Base-by-base conservation (phyloP, 495 filamentous ascomycete genomes). In the Penicillium pulvis region DNA sequence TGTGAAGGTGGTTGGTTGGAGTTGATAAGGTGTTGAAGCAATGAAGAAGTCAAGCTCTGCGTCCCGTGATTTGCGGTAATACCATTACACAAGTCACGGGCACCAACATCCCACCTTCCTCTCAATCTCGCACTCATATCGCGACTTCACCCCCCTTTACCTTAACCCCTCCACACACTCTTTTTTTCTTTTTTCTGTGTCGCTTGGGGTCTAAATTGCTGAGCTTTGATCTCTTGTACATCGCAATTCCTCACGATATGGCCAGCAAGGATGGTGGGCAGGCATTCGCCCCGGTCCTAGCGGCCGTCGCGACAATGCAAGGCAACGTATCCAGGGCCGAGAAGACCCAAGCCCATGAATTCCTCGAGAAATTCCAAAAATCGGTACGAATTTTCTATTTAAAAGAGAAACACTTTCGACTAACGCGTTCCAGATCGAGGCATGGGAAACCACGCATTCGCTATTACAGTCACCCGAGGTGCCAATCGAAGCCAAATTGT, bases 351-450 rank as follows among this genome's bases (percentile, higher is more conserved):
- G 94, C 94, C 39, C 89, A 94, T 71, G 86, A 93, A 64, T 98
- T 87, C 73, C 83, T 99, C 51, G 91, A 94, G 76, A 86, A 86
- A 57, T 99, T 97, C 79, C 94, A 99, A 85, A 99, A 98, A 83
- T 96, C 94, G 67, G 93, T 97, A 75, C 58, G 92, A 85, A 31
- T 55, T 4, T 6, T 17, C 24, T 19, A n/a, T n/a, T 23, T 16
- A 24, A 19, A 49, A 10, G 7, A 14, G 26, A 46, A 20, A 12
- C 0, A 4, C 5, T 28, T 17, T 48, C 6, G 17, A 26, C 20
- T 48, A 42, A 48, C 31, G 14, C 5, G 6, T 47, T 10, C 56
- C 74, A 93, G 91, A 71, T 90, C 69, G 88, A 91, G 65, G 95
- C 94, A 57, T 99, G 94, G 94, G 87, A 86, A 16, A 85, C 86